Base-by-base conservation (phyloP, 106 monocot genomes). In the Apostasia ramifera region DNA sequence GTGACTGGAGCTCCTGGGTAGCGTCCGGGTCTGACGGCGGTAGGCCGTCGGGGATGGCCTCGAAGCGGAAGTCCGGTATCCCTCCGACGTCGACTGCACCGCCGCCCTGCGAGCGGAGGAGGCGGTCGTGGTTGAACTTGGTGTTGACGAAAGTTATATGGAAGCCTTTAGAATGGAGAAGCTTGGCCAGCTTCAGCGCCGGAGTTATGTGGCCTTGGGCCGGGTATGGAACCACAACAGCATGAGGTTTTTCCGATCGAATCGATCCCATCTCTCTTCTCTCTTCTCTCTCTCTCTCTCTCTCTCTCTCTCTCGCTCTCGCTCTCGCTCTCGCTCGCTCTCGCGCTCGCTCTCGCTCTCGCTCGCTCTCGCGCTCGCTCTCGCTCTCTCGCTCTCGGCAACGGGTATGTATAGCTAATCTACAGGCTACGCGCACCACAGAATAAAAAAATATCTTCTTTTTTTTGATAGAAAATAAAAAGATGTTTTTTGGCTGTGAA, bases 1-100 rank as follows among this genome's bases (percentile, higher is more conserved):
- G 52, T 1, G 48, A 43, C 1, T n/a, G 14, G 10, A 78, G 9
- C 50, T 66, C 72, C 44, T 78, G 78, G 0, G 66, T 78, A 0
- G 67, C 65, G 12, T 66, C 44, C 4, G 1, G 6, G 42, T 78
- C 78, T 0, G 71, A 59, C 5, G 42, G 57, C 2, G 77, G 77
- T 44, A 78, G 72, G 43, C 78, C 78, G 60, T 78, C 72, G 46
- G 71, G 72, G 26, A 78, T 72, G 3, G 78, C 3, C 3, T 15
- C 71, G 60, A 66, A 66, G 38, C 52, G 66, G 60, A 78, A 78
- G 26, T 44, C 52, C 3, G 13, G 59, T 12, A 26, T 45, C 8
- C 44, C 44, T 41, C 8, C 26, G 59, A 41, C 8, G 26, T 37
- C 38, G 59, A 11, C 47, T 43, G 63, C 42, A 15, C 53, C 56